Percentiles rank a stretch among this genome's conserved stretches.
Conservation (phyloP, 345 rosid species). For the Hypericum perforatum region DNA sequence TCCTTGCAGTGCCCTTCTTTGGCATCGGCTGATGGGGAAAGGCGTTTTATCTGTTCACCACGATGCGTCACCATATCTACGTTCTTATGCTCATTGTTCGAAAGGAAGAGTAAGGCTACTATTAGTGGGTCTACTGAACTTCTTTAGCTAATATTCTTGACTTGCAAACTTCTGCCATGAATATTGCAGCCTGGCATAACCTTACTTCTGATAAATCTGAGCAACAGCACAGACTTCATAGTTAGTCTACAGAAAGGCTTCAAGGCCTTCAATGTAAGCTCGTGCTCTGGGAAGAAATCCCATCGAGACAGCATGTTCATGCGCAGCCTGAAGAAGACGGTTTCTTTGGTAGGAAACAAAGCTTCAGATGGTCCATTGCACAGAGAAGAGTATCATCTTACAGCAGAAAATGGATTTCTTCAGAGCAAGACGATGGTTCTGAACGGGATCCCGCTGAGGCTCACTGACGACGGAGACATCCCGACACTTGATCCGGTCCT, state of each 20-base stretch:
- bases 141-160: background rate
- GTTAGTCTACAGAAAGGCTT: constrained; percentile 35
- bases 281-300: constrained; percentile 10
- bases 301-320: constrained; percentile 24
- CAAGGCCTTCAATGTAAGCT: constrained; percentile 27
- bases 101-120: constrained; percentile 73
- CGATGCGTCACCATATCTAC: constrained; percentile 49
- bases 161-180: background rate
- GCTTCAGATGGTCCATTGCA: constrained; percentile 28
- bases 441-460: constrained; percentile 61
- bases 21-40: constrained; percentile 96
- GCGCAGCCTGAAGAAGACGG: constrained; percentile 43
- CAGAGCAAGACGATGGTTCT: constrained; percentile 60
- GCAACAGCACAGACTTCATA: constrained; percentile 49
- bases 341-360: constrained; percentile 52
- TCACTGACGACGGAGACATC: constrained; percentile 36
- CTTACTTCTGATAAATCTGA: constrained; percentile 66
- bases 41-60: constrained; percentile 45
- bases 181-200: constrained; percentile 66
- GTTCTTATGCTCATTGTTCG: constrained; percentile 82
- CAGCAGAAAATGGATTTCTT: constrained; percentile 56
- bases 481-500: constrained; percentile 55
- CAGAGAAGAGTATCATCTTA: constrained; percentile 88
- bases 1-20: constrained; percentile 63
- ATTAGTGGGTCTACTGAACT: background rate